Evolutionary conservation across 2,329 filamentous ascomycete species (phyloP), one percentile per base, ranked within the genome.

Genomic region (Diaporthe helianthi): DNA sequence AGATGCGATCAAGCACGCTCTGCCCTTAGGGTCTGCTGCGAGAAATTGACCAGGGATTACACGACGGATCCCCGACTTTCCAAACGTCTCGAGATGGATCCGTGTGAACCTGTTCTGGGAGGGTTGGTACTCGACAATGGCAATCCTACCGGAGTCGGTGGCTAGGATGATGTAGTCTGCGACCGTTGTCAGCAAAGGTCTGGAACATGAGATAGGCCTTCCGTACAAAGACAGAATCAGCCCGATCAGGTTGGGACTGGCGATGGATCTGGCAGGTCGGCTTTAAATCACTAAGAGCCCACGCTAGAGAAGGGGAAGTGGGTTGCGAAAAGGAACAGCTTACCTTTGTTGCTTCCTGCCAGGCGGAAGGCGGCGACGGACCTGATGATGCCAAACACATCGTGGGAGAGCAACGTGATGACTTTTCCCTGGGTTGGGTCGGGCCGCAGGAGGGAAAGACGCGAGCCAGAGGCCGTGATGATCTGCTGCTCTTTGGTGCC

Each of bases 401-500:
- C 93, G 78, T 98, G 95, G 2, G 95, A 94, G 71, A 97, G 87
- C 33, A 98, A 83, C 7, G 94, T 93, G 61, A 91, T 88, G 76
- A 98, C 90, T 80, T 96, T 97, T 73, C 93, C 93, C 77, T 94
- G 91, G 2, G 90, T 87, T 29, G 93, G 90, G 78, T 97, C 93
- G 26, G 96, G 93, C 71, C 94, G 92, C 76, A 97, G 88, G 68
- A 99, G 89, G 47, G 92, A 92, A 71, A 99, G 88, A 74, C 92
- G 92, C 71, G 96, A 97, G 71, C 96, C 96, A 65, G 93, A 95
- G 60, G 92, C 95, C 33, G 94, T 95, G 79, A 98, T 89, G 78
- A 99, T 97, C 82, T 98, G 94, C 85, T 99, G 96, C 82, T 98
- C 95, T 83, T 95, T 97, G 73, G 93, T 97, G 74, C 95, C 94